These are phyloP conservation scores for Mycena epipterygia DNA, from an alignment of 768 basidiomycete genomes.

Conservation along the genomic window DNA sequence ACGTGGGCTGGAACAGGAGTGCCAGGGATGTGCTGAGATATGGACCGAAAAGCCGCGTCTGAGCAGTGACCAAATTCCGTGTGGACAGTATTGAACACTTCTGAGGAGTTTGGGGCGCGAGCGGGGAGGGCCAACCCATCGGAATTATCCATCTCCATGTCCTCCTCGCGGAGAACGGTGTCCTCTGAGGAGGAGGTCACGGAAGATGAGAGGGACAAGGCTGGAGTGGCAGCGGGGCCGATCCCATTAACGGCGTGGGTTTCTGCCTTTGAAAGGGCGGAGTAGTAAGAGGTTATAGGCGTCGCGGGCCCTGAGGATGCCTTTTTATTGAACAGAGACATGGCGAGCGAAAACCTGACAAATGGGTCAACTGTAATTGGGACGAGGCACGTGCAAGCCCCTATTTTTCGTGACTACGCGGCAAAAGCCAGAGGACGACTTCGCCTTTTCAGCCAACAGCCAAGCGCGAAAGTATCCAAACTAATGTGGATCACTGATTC, in stretches of 20 bases:
- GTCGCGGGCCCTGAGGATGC: conserved; percentile 51
- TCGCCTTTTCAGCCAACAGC: too few relatives aligned
- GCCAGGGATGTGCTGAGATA: conserved; percentile 70
- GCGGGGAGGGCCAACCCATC: conserved; percentile 74
- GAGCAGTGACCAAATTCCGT: conserved; percentile 95
- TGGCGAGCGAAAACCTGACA: not conserved
- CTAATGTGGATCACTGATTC: too few relatives aligned
- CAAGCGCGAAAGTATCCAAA: too few relatives aligned
- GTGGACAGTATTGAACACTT: conserved; percentile 84
- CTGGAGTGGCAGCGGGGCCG: conserved; percentile 74
- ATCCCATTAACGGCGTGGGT: conserved; percentile 56
- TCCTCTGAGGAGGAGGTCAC: conserved; percentile 79
- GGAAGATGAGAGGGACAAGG: conserved; percentile 81
- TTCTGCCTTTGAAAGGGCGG: conserved; percentile 73
- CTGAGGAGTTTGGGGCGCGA: conserved; percentile 83
- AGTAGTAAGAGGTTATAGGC: conserved; percentile 69
- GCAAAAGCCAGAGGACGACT: too few relatives aligned
- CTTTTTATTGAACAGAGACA: conserved; percentile 54
- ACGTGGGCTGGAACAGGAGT: conserved; percentile 63
- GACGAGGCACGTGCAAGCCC: too few relatives aligned
- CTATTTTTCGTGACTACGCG: too few relatives aligned
- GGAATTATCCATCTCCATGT: conserved; percentile 55
- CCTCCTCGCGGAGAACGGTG: conserved; percentile 69
- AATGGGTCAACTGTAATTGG: too few relatives aligned
- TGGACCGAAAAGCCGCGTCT: conserved; percentile 80